These are phyloP conservation scores for Endoconidiophora laricicola DNA, from an alignment of 2,329 filamentous ascomycete genomes.

Conservation along the genomic window DNA sequence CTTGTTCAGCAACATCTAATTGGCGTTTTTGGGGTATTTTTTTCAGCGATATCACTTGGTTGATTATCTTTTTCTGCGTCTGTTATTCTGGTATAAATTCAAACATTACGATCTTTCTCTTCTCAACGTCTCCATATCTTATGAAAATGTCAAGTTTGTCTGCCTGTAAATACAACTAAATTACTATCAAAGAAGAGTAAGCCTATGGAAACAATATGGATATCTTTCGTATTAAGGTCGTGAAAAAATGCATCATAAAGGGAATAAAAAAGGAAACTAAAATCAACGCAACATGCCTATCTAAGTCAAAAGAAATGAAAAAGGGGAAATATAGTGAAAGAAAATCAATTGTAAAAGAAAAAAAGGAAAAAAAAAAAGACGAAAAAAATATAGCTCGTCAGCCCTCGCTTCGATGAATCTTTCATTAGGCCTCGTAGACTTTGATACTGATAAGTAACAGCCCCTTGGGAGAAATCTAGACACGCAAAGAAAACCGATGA, in stretches of 20 bases:
- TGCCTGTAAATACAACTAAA: background rate
- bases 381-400: background rate
- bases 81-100: background rate
- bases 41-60: background rate
- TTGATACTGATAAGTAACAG: background rate
- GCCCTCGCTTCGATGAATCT: background rate
- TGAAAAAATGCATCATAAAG: no score
- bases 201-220: background rate
- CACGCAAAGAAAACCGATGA: no score
- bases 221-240: no score
- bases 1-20: no score
- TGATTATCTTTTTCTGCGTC: slow-evolving; percentile 1
- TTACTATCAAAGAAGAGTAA: background rate
- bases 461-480: background rate
- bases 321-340: no score
- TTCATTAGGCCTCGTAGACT: background rate
- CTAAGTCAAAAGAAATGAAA: no score
- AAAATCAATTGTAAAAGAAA: no score
- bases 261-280: no score
- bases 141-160: background rate
- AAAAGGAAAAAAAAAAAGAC: no score
- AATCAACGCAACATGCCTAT: no score
- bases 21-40: background rate
- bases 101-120: background rate
- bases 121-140: background rate